Percentiles rank a stretch among this genome's conserved stretches.
These are phyloP conservation scores for Penicillium crustosum DNA, from an alignment of 2,329 filamentous ascomycete genomes.

Conservation along the genomic window DNA sequence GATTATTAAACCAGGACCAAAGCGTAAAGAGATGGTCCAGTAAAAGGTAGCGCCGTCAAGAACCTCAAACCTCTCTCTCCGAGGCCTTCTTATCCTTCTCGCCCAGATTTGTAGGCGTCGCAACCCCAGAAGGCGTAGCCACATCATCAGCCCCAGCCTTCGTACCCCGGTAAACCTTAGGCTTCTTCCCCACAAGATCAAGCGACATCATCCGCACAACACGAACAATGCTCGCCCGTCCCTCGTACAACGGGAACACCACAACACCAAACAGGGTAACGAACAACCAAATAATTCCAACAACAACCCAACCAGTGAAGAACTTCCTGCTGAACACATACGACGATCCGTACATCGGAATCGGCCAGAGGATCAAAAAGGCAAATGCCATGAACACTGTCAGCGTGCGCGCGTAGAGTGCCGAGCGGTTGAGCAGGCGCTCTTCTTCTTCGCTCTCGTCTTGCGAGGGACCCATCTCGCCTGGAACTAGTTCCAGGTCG, in stretches of 20 bases:
- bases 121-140: slow-evolving; percentile 45
- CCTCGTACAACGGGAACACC: slow-evolving; percentile 78
- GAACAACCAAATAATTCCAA: slow-evolving; percentile 79
- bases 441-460: slow-evolving; percentile 48
- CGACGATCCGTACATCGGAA: slow-evolving; percentile 80
- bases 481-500: slow-evolving; percentile 64
- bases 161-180: slow-evolving; percentile 30
- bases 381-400: slow-evolving; percentile 67
- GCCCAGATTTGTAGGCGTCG: slow-evolving; percentile 50
- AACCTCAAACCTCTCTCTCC: slow-evolving; percentile 11
- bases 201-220: slow-evolving; percentile 62
- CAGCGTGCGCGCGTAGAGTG: slow-evolving; percentile 55
- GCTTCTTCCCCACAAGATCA: slow-evolving; percentile 55
- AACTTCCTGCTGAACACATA: slow-evolving; percentile 82
- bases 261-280: slow-evolving; percentile 71
- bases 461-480: slow-evolving; percentile 41
- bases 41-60: background rate
- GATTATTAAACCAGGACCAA: background rate
- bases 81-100: slow-evolving; percentile 26
- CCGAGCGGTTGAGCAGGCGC: slow-evolving; percentile 54
- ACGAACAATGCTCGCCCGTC: slow-evolving; percentile 63
- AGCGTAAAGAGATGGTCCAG: background rate
- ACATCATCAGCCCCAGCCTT: slow-evolving; percentile 41
- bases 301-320: slow-evolving; percentile 77
- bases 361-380: slow-evolving; percentile 82